Evolutionary conservation across 768 basidiomycete species (phyloP), one percentile per base, ranked within the genome.

Genomic region (Mycena metata): DNA sequence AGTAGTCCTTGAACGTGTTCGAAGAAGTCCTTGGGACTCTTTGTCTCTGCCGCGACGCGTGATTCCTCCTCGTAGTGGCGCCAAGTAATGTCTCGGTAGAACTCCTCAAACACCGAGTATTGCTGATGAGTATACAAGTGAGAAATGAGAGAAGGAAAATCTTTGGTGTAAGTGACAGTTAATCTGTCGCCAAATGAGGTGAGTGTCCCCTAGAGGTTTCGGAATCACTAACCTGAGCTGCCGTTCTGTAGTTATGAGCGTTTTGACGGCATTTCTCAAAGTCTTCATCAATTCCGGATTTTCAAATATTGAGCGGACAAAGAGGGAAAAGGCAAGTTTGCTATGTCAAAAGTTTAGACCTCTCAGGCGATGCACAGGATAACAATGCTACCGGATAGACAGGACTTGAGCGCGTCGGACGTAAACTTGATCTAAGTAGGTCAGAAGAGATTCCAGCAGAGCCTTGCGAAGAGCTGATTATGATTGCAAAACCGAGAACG

Each of bases 361-460:
- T 7, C 46, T 12, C 26, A 35, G 60, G 52, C 64, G 33, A 61
- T 36, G 10, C 13, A 30, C 52, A 13, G 5, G 17, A n/a, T 7
- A 15, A 4, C 39, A 26, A 58, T 76, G 83, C 23, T 69, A 91
- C 92, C 78, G 83, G 51, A 90, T 84, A 16, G 76, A 79, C 10
- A 73, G 72, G 82, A 62, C 15, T 80, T 77, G 30, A 80, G 78
- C 36, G 83, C 77, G 45, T 80, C 79, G 73, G 12, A 93, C 83
- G 70, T 90, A 94, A 0, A 84, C 83, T 73, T 91, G 88, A 74
- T 96, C 93, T 57, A 95, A 78, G 75, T 90, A 91, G 3, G 92
- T 86, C 58, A 94, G 78, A 26, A 94, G 78, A 0, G 90, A 90
- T 68, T 85, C 79, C 3, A 94, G 74, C 21, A 93, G 78, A 5